Conservation (phyloP, 306 rosid species). For the Sicyos baderoa region DNA sequence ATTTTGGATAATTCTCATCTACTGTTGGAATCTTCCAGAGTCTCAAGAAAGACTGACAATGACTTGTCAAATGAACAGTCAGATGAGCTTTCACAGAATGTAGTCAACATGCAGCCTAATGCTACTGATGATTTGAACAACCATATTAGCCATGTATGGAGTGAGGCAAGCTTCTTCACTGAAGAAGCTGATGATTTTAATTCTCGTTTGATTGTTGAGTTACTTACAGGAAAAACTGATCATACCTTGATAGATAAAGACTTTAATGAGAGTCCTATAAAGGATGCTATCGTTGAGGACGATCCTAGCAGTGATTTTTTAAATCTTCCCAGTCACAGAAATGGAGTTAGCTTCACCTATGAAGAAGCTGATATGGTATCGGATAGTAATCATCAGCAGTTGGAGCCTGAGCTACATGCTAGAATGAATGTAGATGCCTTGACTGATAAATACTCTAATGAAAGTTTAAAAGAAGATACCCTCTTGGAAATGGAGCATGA, state of each 20-base stretch:
- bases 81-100: constrained; percentile 15
- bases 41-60: constrained; percentile 19
- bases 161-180: constrained; percentile 18
- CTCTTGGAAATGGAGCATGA: constrained; percentile 16
- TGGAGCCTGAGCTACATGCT: constrained; percentile 20
- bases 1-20: constrained; percentile 6
- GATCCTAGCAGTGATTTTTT: constrained; percentile 21
- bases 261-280: background rate
- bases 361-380: constrained; percentile 12
- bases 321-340: constrained; percentile 25
- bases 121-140: constrained; percentile 24
- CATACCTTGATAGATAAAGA: constrained; percentile 23
- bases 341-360: constrained; percentile 18
- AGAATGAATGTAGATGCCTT: constrained; percentile 27
- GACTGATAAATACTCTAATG: constrained; percentile 22
- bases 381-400: constrained; percentile 23
- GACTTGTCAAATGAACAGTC: constrained; percentile 23
- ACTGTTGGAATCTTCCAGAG: background rate
- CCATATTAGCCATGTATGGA: constrained; percentile 26
- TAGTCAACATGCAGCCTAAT: constrained; percentile 19
- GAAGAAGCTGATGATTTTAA: constrained; percentile 23
- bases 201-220: constrained; percentile 25
- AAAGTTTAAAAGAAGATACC: constrained; percentile 18
- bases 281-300: constrained; percentile 22
- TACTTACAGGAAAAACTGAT: constrained; percentile 20